Evolutionary conservation across 2,329 filamentous ascomycete species (phyloP), one percentile per base, ranked within the genome.

Genomic region (Fonsecaea erecta): DNA sequence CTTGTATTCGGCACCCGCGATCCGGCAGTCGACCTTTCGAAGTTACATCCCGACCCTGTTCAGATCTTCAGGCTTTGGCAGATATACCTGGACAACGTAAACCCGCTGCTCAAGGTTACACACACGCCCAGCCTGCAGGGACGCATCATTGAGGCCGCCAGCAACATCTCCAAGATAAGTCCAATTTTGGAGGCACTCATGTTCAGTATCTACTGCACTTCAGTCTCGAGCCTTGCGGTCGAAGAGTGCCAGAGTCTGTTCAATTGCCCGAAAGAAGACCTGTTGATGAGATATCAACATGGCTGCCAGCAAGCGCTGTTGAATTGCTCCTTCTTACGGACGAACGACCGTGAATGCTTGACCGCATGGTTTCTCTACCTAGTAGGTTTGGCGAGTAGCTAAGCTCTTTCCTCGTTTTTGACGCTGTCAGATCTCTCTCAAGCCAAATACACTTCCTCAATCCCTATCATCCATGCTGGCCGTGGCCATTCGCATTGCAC

Each of bases 81-180:
- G 74, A 82, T 86, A n/a, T 91, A 89, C 72, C 81, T 91, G 51
- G 84, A 87, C 68, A 90, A 90, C 71, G 85, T 91, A 69, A 87
- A 91, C 70, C 87, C 88, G 0, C 74, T 92, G 6, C 79, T 90
- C 56, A 91, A 90, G 72, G 80, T 91, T 62, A 88, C 86, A 0
- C 89, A 91, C 72, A 84, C 86, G 0, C 87, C 88, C 0, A 89
- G 84, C 1, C 77, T 90, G 1, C 88, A 91, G 73, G 79, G 78
- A 21, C 84, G 84, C 59, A 83, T 91, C 46, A 84, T 91, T 56
- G 85, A 88, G 63, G 87, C 87, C 7, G 83, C 83, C 40, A 81
- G 84, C 2, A 81, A 86, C 59, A 73, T 86, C 3, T 77, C 82
- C 28, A 84, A 82, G 66, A 83, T 88, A 3, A 77, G 81, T 1